Conservation (phyloP, 129 eudicot species). For the Solidago caesia region DNA sequence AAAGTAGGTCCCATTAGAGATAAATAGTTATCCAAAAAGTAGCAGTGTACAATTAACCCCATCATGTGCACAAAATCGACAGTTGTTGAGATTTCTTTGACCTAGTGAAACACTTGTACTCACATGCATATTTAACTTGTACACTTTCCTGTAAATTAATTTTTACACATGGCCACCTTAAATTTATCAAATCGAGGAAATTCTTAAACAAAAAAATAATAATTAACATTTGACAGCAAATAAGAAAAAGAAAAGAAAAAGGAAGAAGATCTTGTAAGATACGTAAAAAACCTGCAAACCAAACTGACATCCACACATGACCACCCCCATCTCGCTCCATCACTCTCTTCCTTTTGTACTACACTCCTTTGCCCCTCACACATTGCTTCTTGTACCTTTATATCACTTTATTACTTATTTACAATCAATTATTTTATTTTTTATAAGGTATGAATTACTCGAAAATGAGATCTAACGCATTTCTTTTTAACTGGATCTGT, state of each 20-base stretch:
- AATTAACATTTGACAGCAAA: conserved; percentile 17
- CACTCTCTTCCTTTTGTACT: conserved; percentile 26
- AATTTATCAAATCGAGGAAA: conserved; percentile 27
- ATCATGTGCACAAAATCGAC: conserved; percentile 39
- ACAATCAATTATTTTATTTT: background rate
- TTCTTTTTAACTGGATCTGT: no score
- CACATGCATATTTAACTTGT: conserved; percentile 16
- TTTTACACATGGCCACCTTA: conserved; percentile 23
- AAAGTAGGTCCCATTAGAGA: conserved; percentile 18
- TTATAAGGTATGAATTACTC: no score
- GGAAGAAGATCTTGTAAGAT: conserved; percentile 38
- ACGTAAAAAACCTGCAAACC: conserved; percentile 32
- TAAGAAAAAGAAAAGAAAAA: conserved; percentile 15
- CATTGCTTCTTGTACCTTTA: conserved; percentile 9
- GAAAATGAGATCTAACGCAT: no score
- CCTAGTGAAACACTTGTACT: conserved; percentile 17
- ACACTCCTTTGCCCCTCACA: conserved; percentile 21
- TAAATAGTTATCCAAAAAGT: conserved; percentile 20
- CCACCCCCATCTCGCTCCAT: conserved; percentile 32
- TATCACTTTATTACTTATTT: background rate
- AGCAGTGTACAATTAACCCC: conserved; percentile 23
- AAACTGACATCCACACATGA: conserved; percentile 36
- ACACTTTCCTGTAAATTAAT: background rate
- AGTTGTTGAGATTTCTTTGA: conserved; percentile 35
- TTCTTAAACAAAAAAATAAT: background rate